Evolutionary conservation across 2,329 filamentous ascomycete genomes (phyloP), one percentile per base, ranked within the genome.

Genomic region (Venturia oleaginea): DNA sequence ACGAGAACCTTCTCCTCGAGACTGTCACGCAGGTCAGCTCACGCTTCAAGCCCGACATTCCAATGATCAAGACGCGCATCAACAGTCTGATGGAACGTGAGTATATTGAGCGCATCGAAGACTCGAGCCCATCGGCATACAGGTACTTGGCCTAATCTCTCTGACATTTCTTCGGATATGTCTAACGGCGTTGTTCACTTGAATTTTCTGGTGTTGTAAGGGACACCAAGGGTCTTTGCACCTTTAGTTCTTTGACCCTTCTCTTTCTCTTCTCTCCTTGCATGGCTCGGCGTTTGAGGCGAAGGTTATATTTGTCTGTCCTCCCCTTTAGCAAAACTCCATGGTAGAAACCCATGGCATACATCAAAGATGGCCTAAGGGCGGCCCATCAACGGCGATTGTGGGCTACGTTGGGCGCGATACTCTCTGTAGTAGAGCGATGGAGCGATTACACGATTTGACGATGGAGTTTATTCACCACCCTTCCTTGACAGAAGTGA

Each of bases 51-150:
- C 90, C 90, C 0, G 89, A 92, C 65, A 82, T 92, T 42, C 80
- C 81, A 37, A 85, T 92, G 77, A 87, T 93, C 77, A 93, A 93
- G 80, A 87, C 85, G 73, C 85, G 86, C n/a, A 88, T 93, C 66
- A 90, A 92, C 73, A 86, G 86, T 67, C 78, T 93, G 61, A 90
- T 93, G 61, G 83, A 85, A 66, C 82, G 89, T 67, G 90, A 93
- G 72, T 93, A 92, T 68, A 78, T 93, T 24, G 89, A 92, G 76
- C 84, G 90, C 4, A 81, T 89, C 40, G 65, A 66, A n/a, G 65
- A 66, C 24, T 37, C 55, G 17, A 37, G 13, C 38, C 57, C 65
- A 27, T 43, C 65, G 17, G 34, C 59, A 8, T 65, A 65, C 59
- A 43, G 34, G 22, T 66, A 66, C 40, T 37, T 66, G 27, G 65